Conservation (phyloP, 202 grass and related monocot species). For the Sporobolus alterniflorus region DNA sequence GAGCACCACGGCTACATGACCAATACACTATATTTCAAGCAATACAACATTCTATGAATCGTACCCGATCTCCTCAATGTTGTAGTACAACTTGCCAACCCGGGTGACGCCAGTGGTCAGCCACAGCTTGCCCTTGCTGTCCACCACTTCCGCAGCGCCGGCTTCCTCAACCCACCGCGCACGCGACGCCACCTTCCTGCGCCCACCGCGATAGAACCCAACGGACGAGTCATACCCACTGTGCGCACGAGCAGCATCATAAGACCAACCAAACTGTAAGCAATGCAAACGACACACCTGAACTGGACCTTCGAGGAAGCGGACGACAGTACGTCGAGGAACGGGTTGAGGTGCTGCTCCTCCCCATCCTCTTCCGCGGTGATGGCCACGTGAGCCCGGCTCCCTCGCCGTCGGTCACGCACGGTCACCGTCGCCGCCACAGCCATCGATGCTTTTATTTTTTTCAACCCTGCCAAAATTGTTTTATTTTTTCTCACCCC, state of each 20-base stretch:
- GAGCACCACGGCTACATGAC: not conserved
- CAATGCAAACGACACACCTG: slow-evolving; percentile 36
- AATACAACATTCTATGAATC: slow-evolving; percentile 14
- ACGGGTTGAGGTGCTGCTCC: slow-evolving; percentile 77
- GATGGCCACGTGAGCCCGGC: not conserved
- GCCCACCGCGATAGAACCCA: not conserved
- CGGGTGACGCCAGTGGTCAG: slow-evolving; percentile 62
- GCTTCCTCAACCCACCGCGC: slow-evolving; percentile 70
- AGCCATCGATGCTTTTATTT: not conserved
- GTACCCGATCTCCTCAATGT: slow-evolving; percentile 86
- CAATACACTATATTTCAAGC: not conserved
- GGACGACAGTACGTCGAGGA: slow-evolving; percentile 29
- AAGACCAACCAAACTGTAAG: not conserved
- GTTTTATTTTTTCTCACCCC: not conserved
- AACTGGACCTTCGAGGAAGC: slow-evolving; percentile 59
- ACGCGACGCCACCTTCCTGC: slow-evolving; percentile 62
- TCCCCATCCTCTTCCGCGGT: slow-evolving; percentile 53
- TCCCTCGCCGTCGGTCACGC: slow-evolving; percentile 3
- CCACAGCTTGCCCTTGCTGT: slow-evolving; percentile 86
- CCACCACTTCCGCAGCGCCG: slow-evolving; percentile 72
- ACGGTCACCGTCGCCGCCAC: not conserved
- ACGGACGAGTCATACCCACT: not conserved
- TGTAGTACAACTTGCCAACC: slow-evolving; percentile 67
- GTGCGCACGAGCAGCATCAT: not conserved
- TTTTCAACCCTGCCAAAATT: not conserved